Percentiles rank a stretch among this genome's conserved stretches.
These are phyloP conservation scores for Pseudogymnoascus sp. DNA, from an alignment of 2,329 filamentous ascomycete genomes.

Conservation along the genomic window DNA sequence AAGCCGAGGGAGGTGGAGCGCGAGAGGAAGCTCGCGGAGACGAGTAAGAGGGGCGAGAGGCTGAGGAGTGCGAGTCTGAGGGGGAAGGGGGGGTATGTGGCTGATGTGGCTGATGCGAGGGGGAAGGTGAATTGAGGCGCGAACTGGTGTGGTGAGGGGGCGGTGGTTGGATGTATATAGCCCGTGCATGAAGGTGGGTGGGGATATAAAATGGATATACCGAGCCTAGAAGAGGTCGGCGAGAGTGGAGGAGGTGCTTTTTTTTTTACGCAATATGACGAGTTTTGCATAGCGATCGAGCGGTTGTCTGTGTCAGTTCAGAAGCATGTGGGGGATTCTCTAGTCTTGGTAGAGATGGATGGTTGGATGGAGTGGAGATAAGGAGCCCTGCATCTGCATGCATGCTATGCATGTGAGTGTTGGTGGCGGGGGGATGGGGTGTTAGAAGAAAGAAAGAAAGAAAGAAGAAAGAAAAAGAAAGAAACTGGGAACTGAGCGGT, in stretches of 20 bases:
- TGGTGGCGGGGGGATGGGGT: too few species aligned
- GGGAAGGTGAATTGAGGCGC: background rate
- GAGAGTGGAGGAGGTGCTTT: background rate
- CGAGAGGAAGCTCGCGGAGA: conserved; percentile 14
- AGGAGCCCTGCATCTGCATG: too few species aligned
- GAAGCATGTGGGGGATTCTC: background rate
- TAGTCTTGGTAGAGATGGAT: background rate
- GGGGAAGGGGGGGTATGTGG: background rate
- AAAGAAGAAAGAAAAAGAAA: too few species aligned
- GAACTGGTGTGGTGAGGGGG: background rate
- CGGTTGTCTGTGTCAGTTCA: background rate
- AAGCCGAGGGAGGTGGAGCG: conserved; percentile 31
- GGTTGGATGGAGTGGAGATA: background rate
- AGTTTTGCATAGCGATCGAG: background rate
- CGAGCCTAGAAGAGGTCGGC: background rate
- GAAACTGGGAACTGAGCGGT: too few species aligned
- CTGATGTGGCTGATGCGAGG: background rate
- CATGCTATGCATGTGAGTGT: too few species aligned
- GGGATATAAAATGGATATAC: background rate
- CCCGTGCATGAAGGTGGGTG: background rate
- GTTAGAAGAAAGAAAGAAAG: too few species aligned
- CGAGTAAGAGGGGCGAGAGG: conserved; percentile 18
- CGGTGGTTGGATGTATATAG: background rate
- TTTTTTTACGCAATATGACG: too few species aligned
- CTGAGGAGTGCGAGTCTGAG: background rate